These are phyloP conservation scores for Didymella pomorum DNA, from an alignment of 2,329 filamentous ascomycete species.

Conservation along the genomic window DNA sequence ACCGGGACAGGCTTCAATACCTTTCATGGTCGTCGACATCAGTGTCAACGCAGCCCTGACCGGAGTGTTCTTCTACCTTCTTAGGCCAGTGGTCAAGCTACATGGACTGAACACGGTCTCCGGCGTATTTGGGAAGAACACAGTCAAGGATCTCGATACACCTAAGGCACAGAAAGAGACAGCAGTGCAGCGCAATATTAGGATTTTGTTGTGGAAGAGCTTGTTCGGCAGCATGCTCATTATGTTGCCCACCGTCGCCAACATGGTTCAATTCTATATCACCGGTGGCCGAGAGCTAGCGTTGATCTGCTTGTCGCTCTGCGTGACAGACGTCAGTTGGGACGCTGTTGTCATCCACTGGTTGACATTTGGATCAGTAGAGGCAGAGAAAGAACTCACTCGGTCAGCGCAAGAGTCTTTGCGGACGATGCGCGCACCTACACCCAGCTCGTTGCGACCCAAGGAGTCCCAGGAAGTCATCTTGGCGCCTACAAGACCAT, in stretches of 20 bases:
- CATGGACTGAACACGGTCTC: constrained; percentile 16
- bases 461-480: constrained; percentile 13
- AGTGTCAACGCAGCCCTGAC: constrained; percentile 45
- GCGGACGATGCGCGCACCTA: not conserved
- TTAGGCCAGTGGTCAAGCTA: constrained; percentile 29
- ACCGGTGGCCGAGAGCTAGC: constrained; percentile 40
- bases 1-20: constrained; percentile 39
- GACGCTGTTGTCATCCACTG: constrained; percentile 22
- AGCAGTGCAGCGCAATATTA: constrained; percentile 21
- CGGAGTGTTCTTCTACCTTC: constrained; percentile 41
- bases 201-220: constrained; percentile 29
- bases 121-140: constrained; percentile 1
- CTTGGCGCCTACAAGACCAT: not conserved
- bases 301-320: constrained; percentile 48
- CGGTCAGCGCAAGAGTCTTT: not conserved
- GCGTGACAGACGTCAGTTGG: constrained; percentile 45
- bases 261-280: constrained; percentile 42
- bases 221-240: constrained; percentile 41
- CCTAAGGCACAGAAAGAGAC: constrained; percentile 10
- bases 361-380: constrained; percentile 22
- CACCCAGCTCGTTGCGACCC: not conserved
- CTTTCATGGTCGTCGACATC: constrained; percentile 46
- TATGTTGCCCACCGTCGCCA: constrained; percentile 46
- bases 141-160: not conserved
- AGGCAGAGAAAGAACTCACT: constrained; percentile 13